A percentile compares a stretch with the other conserved stretches of the same genome.
Evolutionary conservation across 495 filamentous ascomycete genomes (phyloP).

Genomic region (Penicillium ucsense): DNA sequence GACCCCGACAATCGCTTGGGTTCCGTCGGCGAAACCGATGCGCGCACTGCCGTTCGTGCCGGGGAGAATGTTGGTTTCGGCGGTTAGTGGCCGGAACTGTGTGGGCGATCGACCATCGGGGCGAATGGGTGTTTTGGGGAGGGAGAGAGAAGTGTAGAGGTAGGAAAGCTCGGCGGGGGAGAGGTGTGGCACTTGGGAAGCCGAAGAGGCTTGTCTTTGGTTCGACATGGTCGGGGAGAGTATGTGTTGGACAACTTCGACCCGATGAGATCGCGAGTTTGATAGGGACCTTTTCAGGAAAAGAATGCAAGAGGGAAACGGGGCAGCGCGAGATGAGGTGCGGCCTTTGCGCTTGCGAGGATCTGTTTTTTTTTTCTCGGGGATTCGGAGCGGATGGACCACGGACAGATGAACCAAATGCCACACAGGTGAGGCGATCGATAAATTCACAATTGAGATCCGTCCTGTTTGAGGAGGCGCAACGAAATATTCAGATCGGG

Average conservation of each 20-base stretch:
- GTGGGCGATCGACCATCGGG: slow-evolving; percentile 75
- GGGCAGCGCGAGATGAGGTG: too few relatives aligned
- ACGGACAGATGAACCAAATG: too few relatives aligned
- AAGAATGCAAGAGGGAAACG: too few relatives aligned
- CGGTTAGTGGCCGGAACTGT: slow-evolving; percentile 82
- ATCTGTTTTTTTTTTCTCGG: too few relatives aligned
- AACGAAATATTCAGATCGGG: too few relatives aligned
- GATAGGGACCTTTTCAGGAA: too few relatives aligned
- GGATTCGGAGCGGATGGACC: too few relatives aligned
- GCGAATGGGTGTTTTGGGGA: slow-evolving; percentile 68
- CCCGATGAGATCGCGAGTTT: too few relatives aligned
- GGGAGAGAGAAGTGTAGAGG: slow-evolving; percentile 76
- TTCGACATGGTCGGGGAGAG: slow-evolving; percentile 21
- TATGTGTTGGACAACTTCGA: background rate
- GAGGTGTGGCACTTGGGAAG: slow-evolving; percentile 51
- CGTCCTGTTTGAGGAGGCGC: too few relatives aligned
- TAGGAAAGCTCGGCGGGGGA: slow-evolving; percentile 95
- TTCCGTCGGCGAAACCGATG: slow-evolving; percentile 89
- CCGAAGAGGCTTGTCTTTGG: slow-evolving; percentile 36
- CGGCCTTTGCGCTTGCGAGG: too few relatives aligned
- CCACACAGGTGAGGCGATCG: too few relatives aligned
- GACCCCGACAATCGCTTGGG: slow-evolving; percentile 88
- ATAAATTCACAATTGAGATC: too few relatives aligned
- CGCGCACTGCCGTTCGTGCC: slow-evolving; percentile 85
- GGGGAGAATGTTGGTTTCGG: slow-evolving; percentile 83